Base-by-base conservation (phyloP, 2,329 filamentous ascomycete species). In the Pleochaeta shiraiana region DNA sequence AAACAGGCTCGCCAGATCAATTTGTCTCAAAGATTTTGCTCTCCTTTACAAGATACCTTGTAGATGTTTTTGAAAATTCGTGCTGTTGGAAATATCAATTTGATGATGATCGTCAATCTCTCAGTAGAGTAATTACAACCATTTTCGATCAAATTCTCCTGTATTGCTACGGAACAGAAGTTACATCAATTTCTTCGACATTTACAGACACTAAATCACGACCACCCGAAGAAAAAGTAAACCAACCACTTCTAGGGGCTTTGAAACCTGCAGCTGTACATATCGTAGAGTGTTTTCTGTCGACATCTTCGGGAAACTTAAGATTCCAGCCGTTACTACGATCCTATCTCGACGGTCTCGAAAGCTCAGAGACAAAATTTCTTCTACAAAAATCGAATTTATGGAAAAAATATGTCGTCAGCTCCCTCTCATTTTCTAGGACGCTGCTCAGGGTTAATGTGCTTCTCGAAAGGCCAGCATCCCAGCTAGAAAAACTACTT, bases 1-100 rank as follows among this genome's bases (percentile, higher is more conserved):
- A 85, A 75, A 81, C 87, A 43, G 86, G 86, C 5, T 85, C 89
- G 34, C 87, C 90, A 4, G 87, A 95, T 68, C 86, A 90, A 71
- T 81, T 87, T 45, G 81, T 95, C 69, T 81, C 83, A 55, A 83
- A 82, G 60, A 84, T 91, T 21, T 78, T 90, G 45, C 77, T 86
- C 57, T 84, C 85, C 3, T 87, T 92, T 70, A 85, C 86, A 6
- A 84, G 87, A 68, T 85, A 85, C 1, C 79, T 89, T 67, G 81
- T 95, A 28, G 90, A 95, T 71, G 82, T 95, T 6, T 86, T 95
- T 69, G 90, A 95, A 75, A 93, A 87, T 73, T 88, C 87, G 43
- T 82, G 84, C 33, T 90, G 85, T 4, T 98, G 92, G 93, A 86
- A 85, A 68, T 96, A 95, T 72, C 79, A 81, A 6, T 79, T 81